Percentiles rank a stretch among this genome's conserved stretches.
These are phyloP conservation scores for Karstenula rhodostoma DNA, from an alignment of 2,329 filamentous ascomycete species.

Conservation along the genomic window DNA sequence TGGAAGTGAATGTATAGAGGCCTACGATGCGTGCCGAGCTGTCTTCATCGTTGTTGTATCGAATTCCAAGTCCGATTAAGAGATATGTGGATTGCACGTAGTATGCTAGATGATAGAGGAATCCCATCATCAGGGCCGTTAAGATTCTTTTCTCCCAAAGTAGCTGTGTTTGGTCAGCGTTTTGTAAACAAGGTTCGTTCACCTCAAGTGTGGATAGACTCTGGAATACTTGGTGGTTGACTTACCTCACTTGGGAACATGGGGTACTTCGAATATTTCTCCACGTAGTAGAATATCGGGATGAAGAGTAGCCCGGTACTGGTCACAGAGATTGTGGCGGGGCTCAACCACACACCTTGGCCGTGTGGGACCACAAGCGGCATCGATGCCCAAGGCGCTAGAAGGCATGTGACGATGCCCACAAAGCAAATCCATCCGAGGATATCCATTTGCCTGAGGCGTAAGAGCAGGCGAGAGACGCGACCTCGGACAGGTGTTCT, in stretches of 20 bases:
- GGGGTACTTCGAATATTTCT: constrained; percentile 3
- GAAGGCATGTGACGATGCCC: not conserved
- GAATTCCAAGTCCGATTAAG: not conserved
- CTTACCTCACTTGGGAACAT: constrained; percentile 7
- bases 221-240: not conserved
- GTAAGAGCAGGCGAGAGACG: not conserved
- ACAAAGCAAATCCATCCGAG: constrained; percentile 2
- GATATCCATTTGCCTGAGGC: constrained; percentile 4
- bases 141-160: not conserved
- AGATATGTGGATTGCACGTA: constrained; percentile 9
- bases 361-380: not conserved
- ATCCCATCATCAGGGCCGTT: constrained; percentile 1
- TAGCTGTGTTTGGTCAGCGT: not conserved
- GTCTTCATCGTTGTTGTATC: not conserved
- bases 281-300: not conserved
- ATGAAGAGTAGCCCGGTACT: not conserved
- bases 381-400: constrained; percentile 1
- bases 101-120: constrained; percentile 8
- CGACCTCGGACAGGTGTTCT: not conserved
- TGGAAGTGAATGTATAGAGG: constrained; percentile 8
- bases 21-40: not conserved
- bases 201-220: not conserved
- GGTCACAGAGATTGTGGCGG: not conserved
- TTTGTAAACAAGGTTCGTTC: too few relatives aligned
- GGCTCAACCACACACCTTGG: not conserved